Evolutionary conservation across 495 filamentous ascomycete species (phyloP), one percentile per base, ranked within the genome.

Genomic region (Immersiella caudata): DNA sequence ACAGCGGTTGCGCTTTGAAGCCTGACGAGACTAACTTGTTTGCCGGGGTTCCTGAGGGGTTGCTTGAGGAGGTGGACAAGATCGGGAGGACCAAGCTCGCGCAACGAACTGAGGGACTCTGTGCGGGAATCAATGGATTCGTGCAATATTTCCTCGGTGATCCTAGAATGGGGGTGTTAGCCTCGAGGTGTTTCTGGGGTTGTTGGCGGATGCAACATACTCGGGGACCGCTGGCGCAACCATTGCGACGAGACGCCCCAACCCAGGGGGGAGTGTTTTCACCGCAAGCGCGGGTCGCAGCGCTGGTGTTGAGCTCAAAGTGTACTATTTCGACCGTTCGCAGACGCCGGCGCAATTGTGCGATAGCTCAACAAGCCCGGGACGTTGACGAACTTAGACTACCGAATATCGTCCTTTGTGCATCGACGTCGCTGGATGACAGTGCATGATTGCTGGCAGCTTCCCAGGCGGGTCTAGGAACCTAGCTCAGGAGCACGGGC

Each of bases 61-160:
- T 96, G 93, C 77, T 97, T 97, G 68, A 96, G 87, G 60, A 99
- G 84, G 80, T 98, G 95, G 21, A 97, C 95, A 26, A 99, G 84
- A 74, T 99, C 95, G 29, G 95, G 95, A 8, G 95, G 96, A 29
- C 95, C 95, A 65, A 98, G 85, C 84, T 99, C 95, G 70, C 95
- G 89, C 66, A 98, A 83, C 33, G 87, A 84, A 73, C 89, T 85
- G 21, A 99, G 84, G 9, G 91, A 87, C 70, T 98, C 95, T 72
- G 94, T 93, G 72, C 95, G 90, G 72, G 93, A 87, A 77, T 94
- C 92, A 74, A 97, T 89, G 49, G 93, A 92, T 69, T 96, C 90
- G 73, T 91, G 91, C 46, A 95, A 83, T 52, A 94, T 87, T 74
- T 97, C 92, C 78, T 98, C 95, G 67, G 93, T 92, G 68, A 99